Base-by-base conservation (phyloP, 331 rosid species). In the Quercus lobata region DNA sequence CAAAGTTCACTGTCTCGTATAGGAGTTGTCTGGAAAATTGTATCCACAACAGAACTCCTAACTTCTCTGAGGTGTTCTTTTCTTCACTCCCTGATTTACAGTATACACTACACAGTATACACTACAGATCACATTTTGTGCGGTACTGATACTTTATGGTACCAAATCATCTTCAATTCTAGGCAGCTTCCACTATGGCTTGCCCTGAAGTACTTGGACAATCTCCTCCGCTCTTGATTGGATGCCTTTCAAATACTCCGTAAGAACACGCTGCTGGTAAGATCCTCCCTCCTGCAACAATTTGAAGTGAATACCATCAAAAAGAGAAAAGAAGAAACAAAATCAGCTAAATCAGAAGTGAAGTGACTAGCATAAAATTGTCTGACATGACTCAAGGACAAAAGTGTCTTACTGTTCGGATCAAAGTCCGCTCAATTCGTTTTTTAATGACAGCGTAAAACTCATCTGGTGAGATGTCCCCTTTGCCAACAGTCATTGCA, bases 401-500 rank as follows among this genome's bases (percentile, higher is more conserved):
- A 69, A 52, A 76, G 10, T 52, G 79, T 78, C 97, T 88, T 86
- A 95, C 99, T 2, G 98, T 95, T 91, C 97, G 86, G 54, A 95
- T 95, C 82, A 95, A 86, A 86, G 87, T 88, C 76, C 97, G 94
- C 84, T 93, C 99, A 71, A 82, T 84, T 83, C 97, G 90, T 88
- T 95, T 95, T 85, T 89, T 92, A 21, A 88, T 21, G 73, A 87
- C 96, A 25, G 89, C 86, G 69, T 73, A 73, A 74, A 95, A 83
- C 75, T 91, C 98, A 54, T 89, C 90, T 0, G 93, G 96, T 18
- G 90, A 83, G 81, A 90, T 71, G 46, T 90, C 92, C 72, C 97
- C 97, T 52, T 86, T 85, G 58, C 97, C 94, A 65, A 92, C 69
- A 21, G 94, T 90, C 82, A 94, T 66, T 82, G 97, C 98, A 4